A percentile compares a stretch with the other conserved stretches of the same genome.
Evolutionary conservation across 179 eudicot species (phyloP).

Genomic region (Vitellaria paradoxa): DNA sequence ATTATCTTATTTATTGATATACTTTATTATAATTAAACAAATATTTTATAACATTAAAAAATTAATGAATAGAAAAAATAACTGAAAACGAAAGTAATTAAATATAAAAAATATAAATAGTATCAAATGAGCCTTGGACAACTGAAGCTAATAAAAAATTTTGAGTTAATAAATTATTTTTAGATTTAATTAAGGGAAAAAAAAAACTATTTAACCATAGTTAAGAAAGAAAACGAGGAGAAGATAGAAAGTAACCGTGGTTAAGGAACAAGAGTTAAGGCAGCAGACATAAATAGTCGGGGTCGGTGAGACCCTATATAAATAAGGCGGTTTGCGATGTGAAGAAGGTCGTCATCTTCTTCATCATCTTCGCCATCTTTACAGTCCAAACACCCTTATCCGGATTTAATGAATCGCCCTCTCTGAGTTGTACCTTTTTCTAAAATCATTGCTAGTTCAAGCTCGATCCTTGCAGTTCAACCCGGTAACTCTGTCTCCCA

Average conservation of each 20-base stretch:
- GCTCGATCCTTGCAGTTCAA: not conserved
- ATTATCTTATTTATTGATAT: too few species aligned
- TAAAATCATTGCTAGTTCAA: not conserved
- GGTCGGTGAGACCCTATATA: conserved; percentile 1
- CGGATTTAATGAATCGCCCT: not conserved
- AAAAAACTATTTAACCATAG: not conserved
- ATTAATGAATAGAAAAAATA: too few species aligned
- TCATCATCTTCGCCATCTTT: not conserved
- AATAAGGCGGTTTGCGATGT: not conserved
- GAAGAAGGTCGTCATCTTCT: not conserved
- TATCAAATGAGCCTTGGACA: too few species aligned
- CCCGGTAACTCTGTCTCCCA: conserved; percentile 3
- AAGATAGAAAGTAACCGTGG: not conserved
- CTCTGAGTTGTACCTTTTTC: not conserved
- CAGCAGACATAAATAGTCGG: not conserved
- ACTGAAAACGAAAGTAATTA: too few species aligned
- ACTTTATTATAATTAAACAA: too few species aligned
- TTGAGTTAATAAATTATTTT: too few species aligned
- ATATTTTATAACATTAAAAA: too few species aligned
- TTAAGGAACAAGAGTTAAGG: not conserved
- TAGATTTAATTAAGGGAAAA: too few species aligned
- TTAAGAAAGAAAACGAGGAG: not conserved
- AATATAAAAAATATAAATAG: too few species aligned
- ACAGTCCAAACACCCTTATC: not conserved
- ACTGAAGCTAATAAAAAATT: too few species aligned